Evolutionary conservation across 768 basidiomycete species (phyloP), one percentile per base, ranked within the genome.

Genomic region (Mycena rebaudengoi): DNA sequence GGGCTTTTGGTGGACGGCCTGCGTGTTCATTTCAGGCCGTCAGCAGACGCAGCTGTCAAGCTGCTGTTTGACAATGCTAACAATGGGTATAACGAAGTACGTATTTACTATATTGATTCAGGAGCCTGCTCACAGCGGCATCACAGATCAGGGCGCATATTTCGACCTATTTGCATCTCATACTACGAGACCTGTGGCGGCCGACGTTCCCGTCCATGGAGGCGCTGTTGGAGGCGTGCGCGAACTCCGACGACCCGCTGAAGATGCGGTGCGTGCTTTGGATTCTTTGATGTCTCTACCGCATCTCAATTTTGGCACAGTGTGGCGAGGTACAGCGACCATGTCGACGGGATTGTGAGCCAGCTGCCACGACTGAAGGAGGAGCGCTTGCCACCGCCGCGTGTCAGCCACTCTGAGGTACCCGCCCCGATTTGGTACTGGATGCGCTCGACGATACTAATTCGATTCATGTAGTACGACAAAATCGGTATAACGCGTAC

Each of bases 21-120:
- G 16, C 89, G 88, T 18, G 78, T 86, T 49, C 86, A 90, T 58
- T 92, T 93, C 74, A 85, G 86, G 51, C 78, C 88, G 8, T 78
- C 86, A 74, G 81, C 88, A n/a, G 88, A 90, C 57, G 83, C 85
- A 71, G 91, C 93, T 73, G 80, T 90, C 60, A 80, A 88, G 49
- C 70, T 92, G 44, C 85, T 92, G 68, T 88, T 96, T 68, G 83
- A 87, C 20, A 92, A 93, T 70, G 83, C 91, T 23, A 85, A 91
- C 64, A 94, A 92, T 5, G 88, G 88, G 33, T 98, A 95, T 73
- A 93, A 91, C 14, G 95, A 97, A 78, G 95, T 92, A 74, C 48
- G 66, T 50, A 25, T 18, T 25, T 43, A 58, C 3, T n/a, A n/a
- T n/a, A n/a, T n/a, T n/a, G n/a, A n/a, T 32, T 46, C 43, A 26